A percentile compares a stretch with the other conserved stretches of the same genome.
Conservation (phyloP, 176 grass and related monocot genomes). For the Areca catechu region DNA sequence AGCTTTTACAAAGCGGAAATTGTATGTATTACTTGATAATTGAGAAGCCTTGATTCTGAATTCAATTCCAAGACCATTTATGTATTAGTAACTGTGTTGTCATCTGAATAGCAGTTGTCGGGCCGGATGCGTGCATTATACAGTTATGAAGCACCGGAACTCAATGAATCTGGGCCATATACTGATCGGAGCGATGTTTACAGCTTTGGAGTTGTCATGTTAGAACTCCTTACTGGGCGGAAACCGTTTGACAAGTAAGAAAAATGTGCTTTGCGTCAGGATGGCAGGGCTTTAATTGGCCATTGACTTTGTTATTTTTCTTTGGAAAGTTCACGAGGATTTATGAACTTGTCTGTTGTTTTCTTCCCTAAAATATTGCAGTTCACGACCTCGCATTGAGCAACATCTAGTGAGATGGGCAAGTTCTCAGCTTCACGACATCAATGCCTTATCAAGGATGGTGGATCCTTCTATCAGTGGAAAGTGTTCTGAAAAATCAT, state of each 20-base stretch:
- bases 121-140: conserved; percentile 48
- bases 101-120: conserved; percentile 51
- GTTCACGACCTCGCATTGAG: conserved; percentile 64
- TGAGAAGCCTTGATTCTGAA: too few species aligned
- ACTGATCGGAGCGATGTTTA: conserved; percentile 88
- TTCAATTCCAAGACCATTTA: not conserved
- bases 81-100: not conserved
- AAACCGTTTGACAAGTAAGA: conserved; percentile 84
- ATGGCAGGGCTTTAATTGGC: too few species aligned
- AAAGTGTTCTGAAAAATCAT: conserved; percentile 67
- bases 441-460: conserved; percentile 69
- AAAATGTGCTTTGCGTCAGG: not conserved
- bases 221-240: conserved; percentile 92
- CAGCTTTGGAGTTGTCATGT: conserved; percentile 93
- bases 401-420: conserved; percentile 96
- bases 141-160: conserved; percentile 87
- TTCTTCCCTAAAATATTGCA: conserved; percentile 25
- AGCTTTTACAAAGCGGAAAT: too few species aligned
- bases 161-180: conserved; percentile 61
- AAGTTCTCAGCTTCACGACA: conserved; percentile 70
- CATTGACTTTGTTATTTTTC: conserved; percentile 14
- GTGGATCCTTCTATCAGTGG: conserved; percentile 76
- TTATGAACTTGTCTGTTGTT: not conserved
- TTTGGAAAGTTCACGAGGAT: not conserved
- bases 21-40: too few species aligned